A percentile compares a stretch with the other conserved stretches of the same genome.
These are phyloP conservation scores for Fusarium dimerum DNA, from an alignment of 2,329 filamentous ascomycete species.

Conservation along the genomic window DNA sequence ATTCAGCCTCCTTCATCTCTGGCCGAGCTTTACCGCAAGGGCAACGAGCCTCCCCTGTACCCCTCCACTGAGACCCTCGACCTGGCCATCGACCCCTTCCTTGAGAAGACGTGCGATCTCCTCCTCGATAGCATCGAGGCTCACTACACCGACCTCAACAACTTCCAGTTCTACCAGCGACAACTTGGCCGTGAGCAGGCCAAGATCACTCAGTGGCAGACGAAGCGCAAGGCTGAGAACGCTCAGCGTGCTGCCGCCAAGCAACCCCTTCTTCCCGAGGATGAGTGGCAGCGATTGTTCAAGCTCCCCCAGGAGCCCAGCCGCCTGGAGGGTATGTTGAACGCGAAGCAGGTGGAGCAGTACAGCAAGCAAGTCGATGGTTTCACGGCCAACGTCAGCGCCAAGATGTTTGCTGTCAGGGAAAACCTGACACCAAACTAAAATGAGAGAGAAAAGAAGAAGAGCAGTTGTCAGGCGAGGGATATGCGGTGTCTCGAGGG, in stretches of 20 bases:
- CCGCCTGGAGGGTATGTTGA: constrained; percentile 89
- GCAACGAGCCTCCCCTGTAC: constrained; percentile 66
- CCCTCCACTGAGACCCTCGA: constrained; percentile 90
- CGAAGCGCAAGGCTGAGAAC: constrained; percentile 96
- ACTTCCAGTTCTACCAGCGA: constrained; percentile 95
- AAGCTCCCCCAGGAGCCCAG: constrained; percentile 96
- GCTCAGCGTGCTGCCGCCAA: constrained; percentile 81
- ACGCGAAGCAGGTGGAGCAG: constrained; percentile 94
- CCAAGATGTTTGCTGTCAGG: constrained; percentile 98
- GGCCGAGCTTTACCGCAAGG: constrained; percentile 70
- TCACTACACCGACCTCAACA: constrained; percentile 98
- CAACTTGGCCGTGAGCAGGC: constrained; percentile 90
- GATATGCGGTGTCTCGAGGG: constrained; percentile 28
- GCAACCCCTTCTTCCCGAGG: constrained; percentile 85
- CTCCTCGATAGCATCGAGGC: constrained; percentile 95
- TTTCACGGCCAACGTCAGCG: constrained; percentile 86
- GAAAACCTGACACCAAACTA: constrained; percentile 64
- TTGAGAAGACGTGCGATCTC: constrained; percentile 97
- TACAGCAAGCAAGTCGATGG: constrained; percentile 97
- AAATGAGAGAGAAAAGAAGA: constrained; percentile 3
- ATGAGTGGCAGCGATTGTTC: constrained; percentile 98
- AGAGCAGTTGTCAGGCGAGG: constrained; percentile 3
- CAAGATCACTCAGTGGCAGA: constrained; percentile 96
- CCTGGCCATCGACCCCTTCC: constrained; percentile 92
- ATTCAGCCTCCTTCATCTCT: constrained; percentile 78